These are phyloP conservation scores for Phytophthora citricola DNA, from an alignment of 352 stramenopile species.

Conservation along the genomic window DNA sequence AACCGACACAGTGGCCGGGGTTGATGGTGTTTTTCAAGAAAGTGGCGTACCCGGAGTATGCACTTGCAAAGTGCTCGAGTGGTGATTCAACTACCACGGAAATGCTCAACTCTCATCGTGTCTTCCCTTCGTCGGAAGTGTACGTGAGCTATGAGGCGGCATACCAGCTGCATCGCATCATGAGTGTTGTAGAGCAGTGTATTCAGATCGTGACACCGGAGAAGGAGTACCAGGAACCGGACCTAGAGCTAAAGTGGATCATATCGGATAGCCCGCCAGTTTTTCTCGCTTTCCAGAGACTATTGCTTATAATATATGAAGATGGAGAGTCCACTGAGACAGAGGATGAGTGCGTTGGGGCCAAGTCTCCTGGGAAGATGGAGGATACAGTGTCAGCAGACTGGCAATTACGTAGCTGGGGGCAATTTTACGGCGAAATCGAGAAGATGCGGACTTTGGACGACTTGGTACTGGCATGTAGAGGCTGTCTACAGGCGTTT, in stretches of 20 bases:
- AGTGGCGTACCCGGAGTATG: slow-evolving; percentile 63
- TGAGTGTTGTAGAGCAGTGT: slow-evolving; percentile 54
- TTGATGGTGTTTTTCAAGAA: slow-evolving; percentile 82
- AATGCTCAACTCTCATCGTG: slow-evolving; percentile 28
- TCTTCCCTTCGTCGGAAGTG: slow-evolving; percentile 59
- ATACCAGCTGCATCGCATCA: slow-evolving; percentile 56
- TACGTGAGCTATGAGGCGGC: slow-evolving; percentile 79
- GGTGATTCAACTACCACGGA: slow-evolving; percentile 3
- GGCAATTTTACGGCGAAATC: slow-evolving; percentile 55
- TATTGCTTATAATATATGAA: slow-evolving; percentile 30
- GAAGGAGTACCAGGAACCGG: slow-evolving; percentile 43
- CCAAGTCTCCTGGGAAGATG: neutral
- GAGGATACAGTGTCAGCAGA: slow-evolving; percentile 10
- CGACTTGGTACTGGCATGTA: slow-evolving; percentile 60
- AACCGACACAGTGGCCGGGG: slow-evolving; percentile 74
- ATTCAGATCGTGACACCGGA: slow-evolving; percentile 45
- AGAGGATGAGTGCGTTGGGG: slow-evolving; percentile 12
- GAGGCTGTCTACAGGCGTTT: slow-evolving; percentile 56
- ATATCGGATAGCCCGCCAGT: slow-evolving; percentile 39
- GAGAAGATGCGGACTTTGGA: slow-evolving; percentile 57
- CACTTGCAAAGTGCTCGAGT: slow-evolving; percentile 30
- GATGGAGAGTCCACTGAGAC: slow-evolving; percentile 34
- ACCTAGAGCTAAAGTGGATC: slow-evolving; percentile 61
- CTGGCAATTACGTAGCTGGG: slow-evolving; percentile 64
- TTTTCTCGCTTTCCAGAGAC: slow-evolving; percentile 60